These are phyloP conservation scores for Madurella mycetomatis DNA, from an alignment of 2,329 filamentous ascomycete species.

Conservation along the genomic window DNA sequence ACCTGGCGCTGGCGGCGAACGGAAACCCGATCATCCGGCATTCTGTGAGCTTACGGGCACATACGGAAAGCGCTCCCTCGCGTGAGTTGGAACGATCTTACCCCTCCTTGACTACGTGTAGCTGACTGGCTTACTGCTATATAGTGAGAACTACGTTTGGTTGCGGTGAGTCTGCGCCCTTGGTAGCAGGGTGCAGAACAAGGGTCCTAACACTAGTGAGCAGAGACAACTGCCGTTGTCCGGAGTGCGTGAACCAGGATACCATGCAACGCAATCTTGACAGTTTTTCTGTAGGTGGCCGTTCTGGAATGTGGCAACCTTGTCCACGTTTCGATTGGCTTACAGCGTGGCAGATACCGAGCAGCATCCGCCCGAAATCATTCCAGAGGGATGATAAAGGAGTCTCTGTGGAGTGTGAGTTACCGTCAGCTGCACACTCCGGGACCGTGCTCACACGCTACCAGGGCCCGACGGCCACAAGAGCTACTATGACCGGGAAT, in stretches of 20 bases:
- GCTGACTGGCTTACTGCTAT: not conserved
- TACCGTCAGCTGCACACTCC: not conserved
- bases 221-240: conserved; percentile 68
- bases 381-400: conserved; percentile 28
- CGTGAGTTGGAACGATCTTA: not conserved
- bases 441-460: conserved; percentile 27
- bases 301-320: not conserved
- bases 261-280: conserved; percentile 67
- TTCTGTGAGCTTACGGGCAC: not conserved
- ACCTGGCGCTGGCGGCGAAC: not conserved
- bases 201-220: not conserved
- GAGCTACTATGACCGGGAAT: conserved; percentile 63
- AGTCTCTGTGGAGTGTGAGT: conserved; percentile 9
- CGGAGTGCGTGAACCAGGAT: conserved; percentile 60
- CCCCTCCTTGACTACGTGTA: not conserved
- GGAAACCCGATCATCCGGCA: not conserved
- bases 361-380: conserved; percentile 35
- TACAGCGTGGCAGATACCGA: conserved; percentile 41
- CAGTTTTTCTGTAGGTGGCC: conserved; percentile 57
- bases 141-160: conserved; percentile 17
- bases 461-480: conserved; percentile 63
- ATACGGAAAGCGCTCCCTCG: not conserved
- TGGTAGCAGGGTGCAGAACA: not conserved
- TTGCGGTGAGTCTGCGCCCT: conserved; percentile 18
- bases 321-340: no score